Percentiles rank a stretch among this genome's conserved stretches.
These are phyloP conservation scores for Dioscorea zingiberensis DNA, from an alignment of 106 monocot genomes.

Conservation along the genomic window DNA sequence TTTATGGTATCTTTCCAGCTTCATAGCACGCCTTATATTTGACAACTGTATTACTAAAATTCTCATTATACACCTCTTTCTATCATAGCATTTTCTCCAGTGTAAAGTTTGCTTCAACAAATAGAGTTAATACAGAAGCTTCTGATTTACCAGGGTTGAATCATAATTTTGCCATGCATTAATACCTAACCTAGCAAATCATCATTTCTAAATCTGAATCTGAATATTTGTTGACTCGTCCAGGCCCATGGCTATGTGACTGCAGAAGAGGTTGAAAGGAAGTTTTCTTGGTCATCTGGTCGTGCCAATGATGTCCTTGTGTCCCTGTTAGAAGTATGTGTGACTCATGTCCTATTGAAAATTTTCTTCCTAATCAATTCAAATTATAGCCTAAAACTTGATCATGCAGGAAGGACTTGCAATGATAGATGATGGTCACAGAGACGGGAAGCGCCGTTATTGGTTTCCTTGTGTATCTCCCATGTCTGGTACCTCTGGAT, in stretches of 20 bases:
- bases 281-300: conserved; percentile 83
- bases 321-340: conserved; percentile 63
- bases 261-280: conserved; percentile 69
- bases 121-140: too few relatives aligned
- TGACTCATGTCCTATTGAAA: neutral
- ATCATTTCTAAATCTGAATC: too few relatives aligned
- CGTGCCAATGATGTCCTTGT: conserved; percentile 82
- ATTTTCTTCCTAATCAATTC: neutral
- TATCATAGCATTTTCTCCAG: too few relatives aligned
- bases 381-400: neutral
- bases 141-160: too few relatives aligned
- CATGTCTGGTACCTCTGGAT: conserved; percentile 28
- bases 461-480: conserved; percentile 95
- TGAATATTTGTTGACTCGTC: neutral
- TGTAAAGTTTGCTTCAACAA: too few relatives aligned
- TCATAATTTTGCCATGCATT: too few relatives aligned
- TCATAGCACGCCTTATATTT: neutral
- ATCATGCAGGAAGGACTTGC: conserved; percentile 80
- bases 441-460: conserved; percentile 67
- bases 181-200: too few relatives aligned
- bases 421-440: conserved; percentile 96
- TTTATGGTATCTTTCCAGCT: neutral
- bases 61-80: too few relatives aligned
- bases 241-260: conserved; percentile 82
- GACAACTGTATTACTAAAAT: too few relatives aligned